phyloP scores from a whole-genome alignment of 805 yeast species.

The Candida suzukii region DNA sequence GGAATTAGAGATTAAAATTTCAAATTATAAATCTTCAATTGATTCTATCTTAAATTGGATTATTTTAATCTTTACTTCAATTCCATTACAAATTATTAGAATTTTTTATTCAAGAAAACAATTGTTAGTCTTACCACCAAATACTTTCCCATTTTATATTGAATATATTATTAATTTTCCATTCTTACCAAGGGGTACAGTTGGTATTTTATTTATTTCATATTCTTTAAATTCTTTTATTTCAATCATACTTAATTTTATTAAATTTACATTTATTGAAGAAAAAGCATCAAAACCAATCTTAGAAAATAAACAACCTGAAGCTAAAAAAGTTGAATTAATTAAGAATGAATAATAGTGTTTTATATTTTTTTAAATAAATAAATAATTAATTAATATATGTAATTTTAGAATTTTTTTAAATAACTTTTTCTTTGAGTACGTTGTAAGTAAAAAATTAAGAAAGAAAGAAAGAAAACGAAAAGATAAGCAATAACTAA shows the following conservation, averaged over 20 bases:
- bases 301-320: neutral
- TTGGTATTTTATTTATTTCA: conserved; percentile 56
- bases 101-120: conserved; percentile 46
- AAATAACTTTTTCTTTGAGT: too few relatives aligned
- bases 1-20: conserved; percentile 30
- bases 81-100: conserved; percentile 42
- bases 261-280: conserved; percentile 9
- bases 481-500: neutral
- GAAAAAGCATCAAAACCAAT: conserved; percentile 5
- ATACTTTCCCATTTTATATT: conserved; percentile 51
- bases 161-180: conserved; percentile 54
- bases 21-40: conserved; percentile 28
- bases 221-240: conserved; percentile 26
- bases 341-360: neutral
- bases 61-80: conserved; percentile 33
- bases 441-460: too few relatives aligned
- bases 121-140: conserved; percentile 52
- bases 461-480: neutral
- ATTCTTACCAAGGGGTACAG: conserved; percentile 51
- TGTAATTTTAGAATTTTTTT: too few relatives aligned
- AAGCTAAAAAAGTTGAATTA: neutral
- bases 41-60: conserved; percentile 25
- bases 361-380: too few relatives aligned
- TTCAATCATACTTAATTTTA: conserved; percentile 17
- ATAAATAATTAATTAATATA: too few relatives aligned